A percentile compares a stretch with the other conserved stretches of the same genome.
These are phyloP conservation scores for Tinospora cordifolia DNA, from an alignment of 164 flowering plant genomes.

Conservation along the genomic window DNA sequence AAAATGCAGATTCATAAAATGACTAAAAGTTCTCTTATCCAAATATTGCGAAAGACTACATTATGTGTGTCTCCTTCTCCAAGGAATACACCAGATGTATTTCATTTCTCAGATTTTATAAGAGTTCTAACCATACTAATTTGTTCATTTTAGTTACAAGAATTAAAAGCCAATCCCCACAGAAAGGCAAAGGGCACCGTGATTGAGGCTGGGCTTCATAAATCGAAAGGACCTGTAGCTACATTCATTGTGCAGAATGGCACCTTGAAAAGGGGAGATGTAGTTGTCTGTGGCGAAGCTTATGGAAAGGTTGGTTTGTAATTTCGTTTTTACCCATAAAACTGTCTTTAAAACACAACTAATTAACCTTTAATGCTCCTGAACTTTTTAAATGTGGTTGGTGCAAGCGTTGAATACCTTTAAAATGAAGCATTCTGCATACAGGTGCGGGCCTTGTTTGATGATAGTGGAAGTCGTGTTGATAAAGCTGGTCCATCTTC, in stretches of 20 bases:
- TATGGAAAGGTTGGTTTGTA: conserved; percentile 74
- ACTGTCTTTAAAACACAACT: too few relatives aligned
- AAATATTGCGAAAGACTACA: background rate
- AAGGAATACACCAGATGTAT: background rate
- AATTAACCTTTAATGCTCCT: background rate
- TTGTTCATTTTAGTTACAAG: conserved; percentile 49
- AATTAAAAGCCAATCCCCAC: conserved; percentile 88
- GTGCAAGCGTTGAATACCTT: background rate
- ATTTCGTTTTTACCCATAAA: too few relatives aligned
- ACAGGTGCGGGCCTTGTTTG: conserved; percentile 86
- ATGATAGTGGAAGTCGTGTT: conserved; percentile 65
- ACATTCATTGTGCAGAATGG: conserved; percentile 95
- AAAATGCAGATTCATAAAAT: background rate
- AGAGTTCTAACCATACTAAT: background rate
- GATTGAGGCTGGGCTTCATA: conserved; percentile 88
- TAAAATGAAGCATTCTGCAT: background rate
- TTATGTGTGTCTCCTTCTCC: background rate
- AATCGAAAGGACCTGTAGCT: conserved; percentile 81
- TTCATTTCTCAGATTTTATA: background rate
- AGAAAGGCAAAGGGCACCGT: conserved; percentile 92
- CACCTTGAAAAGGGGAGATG: conserved; percentile 73
- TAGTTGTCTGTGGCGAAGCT: conserved; percentile 83
- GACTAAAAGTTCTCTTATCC: background rate
- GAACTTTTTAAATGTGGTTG: background rate
- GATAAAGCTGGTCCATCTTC: conserved; percentile 81